These are phyloP conservation scores for Saccharum officinarum DNA, from an alignment of 176 grass and related monocot genomes.

Conservation along the genomic window DNA sequence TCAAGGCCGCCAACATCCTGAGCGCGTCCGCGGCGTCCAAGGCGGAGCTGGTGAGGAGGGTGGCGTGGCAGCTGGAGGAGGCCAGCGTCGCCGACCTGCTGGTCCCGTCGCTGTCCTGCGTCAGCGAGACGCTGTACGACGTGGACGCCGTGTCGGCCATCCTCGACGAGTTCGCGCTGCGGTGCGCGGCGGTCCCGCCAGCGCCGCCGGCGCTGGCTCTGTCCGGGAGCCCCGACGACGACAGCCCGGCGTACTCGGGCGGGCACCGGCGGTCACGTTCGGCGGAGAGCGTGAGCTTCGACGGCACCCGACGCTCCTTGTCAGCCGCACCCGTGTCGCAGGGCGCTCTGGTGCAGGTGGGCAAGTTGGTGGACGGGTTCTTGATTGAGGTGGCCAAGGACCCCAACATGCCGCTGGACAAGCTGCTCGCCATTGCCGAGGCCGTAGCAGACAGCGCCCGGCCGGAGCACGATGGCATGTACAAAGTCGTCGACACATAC, in stretches of 20 bases:
- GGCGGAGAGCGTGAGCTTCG: constrained; percentile 79
- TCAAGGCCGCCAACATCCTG: constrained; percentile 75
- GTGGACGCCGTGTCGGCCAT: constrained; percentile 61
- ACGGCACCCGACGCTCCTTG: constrained; percentile 63
- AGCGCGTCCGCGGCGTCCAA: constrained; percentile 55
- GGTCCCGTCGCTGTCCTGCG: constrained; percentile 58
- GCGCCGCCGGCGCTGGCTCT: neutral
- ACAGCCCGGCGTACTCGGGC: constrained; percentile 42
- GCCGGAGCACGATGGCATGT: constrained; percentile 80
- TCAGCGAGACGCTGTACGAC: constrained; percentile 59
- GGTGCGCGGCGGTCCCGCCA: constrained; percentile 35
- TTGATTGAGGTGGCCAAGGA: constrained; percentile 66
- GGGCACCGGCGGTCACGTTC: constrained; percentile 78
- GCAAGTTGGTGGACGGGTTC: constrained; percentile 74
- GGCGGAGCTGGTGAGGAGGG: constrained; percentile 59
- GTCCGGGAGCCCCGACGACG: constrained; percentile 41
- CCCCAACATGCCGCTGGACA: constrained; percentile 70
- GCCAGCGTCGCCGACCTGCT: constrained; percentile 65
- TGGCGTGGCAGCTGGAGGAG: constrained; percentile 83
- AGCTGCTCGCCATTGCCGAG: constrained; percentile 79
- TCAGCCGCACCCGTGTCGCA: constrained; percentile 72
- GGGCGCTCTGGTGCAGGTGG: constrained; percentile 58
- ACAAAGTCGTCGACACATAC: constrained; percentile 88
- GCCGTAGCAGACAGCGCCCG: constrained; percentile 70
- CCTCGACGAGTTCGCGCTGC: constrained; percentile 80